Base-by-base conservation (phyloP, 441 rosid genomes). In the Adansonia gregorii region DNA sequence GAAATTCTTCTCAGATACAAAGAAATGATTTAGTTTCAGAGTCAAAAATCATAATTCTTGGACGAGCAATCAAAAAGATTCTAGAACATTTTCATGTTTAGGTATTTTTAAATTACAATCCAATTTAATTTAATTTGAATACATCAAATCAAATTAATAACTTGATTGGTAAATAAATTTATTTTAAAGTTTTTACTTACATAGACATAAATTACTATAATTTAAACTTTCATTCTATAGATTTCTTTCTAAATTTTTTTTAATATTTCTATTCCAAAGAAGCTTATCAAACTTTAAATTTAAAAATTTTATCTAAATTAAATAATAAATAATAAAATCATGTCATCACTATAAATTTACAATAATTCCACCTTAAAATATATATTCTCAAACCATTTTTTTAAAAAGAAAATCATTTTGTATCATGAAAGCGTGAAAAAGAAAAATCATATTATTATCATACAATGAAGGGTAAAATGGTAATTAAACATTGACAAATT, bases 401-500 rank as follows among this genome's bases (percentile, higher is more conserved):
- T 45, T 6, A 7, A 45, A 7, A 45, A 45, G 9, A 45, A 45
- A 52, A n/a, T 12, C 1, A 0, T 8, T 60, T 10, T 60, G 8
- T 24, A 61, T 11, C 3, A 61, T 61, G 4, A 63, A 11, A 61
- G 27, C 0, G 12, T 27, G 5, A 0, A 61, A 61, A 61, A 31
- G 2, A 15, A 27, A 63, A 22, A 8, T 8, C 10, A 17, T 19
- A 1, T 2, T 8, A 1, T 19, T 20, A 4, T 31, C 46, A 63
- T 24, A 27, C 6, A 0, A 0, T 4, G 51, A 27, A 67, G 61
- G 72, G 78, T 55, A 67, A 56, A 73, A 69, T 31, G 35, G 78
- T 10, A 4, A 64, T 64, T 14, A 12, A 22, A 1, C 0, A 1
- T 19, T 7, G 3, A 67, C 1, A 66, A 79, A 55, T 73, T 48